Evolutionary conservation across 331 rosid genomes (phyloP).

Genomic region (Quercus tomentella): DNA sequence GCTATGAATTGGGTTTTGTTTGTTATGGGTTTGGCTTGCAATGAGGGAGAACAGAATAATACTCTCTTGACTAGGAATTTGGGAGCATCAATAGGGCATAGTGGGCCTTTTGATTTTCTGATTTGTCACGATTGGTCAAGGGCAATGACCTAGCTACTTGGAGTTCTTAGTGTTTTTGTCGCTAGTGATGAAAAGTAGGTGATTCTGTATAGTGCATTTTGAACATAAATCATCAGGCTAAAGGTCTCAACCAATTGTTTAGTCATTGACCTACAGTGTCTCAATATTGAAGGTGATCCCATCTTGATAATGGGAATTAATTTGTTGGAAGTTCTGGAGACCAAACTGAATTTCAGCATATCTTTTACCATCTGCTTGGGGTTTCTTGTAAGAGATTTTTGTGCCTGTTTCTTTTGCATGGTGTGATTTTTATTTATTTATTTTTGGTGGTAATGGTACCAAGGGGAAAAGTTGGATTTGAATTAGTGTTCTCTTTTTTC

Average conservation of each 20-base stretch:
- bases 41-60: neutral
- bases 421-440: neutral
- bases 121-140: neutral
- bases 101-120: neutral
- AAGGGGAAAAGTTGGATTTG: neutral
- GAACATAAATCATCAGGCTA: neutral
- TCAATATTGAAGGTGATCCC: neutral
- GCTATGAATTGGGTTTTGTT: conserved; percentile 15
- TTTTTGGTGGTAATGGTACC: neutral
- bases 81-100: neutral
- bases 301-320: neutral
- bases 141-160: conserved; percentile 9
- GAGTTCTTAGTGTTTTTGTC: conserved; percentile 1
- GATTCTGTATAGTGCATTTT: neutral
- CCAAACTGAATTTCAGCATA: neutral
- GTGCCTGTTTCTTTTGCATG: neutral
- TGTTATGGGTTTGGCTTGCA: conserved; percentile 13
- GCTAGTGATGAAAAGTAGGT: neutral
- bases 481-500: neutral
- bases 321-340: neutral
- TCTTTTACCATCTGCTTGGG: neutral
- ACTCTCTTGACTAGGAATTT: neutral
- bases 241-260: neutral
- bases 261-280: neutral
- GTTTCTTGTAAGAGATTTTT: neutral